A percentile compares a stretch with the other conserved stretches of the same genome.
Conservation (phyloP, 1,284 basidiomycete species). For the Boletellus deceptivus region DNA sequence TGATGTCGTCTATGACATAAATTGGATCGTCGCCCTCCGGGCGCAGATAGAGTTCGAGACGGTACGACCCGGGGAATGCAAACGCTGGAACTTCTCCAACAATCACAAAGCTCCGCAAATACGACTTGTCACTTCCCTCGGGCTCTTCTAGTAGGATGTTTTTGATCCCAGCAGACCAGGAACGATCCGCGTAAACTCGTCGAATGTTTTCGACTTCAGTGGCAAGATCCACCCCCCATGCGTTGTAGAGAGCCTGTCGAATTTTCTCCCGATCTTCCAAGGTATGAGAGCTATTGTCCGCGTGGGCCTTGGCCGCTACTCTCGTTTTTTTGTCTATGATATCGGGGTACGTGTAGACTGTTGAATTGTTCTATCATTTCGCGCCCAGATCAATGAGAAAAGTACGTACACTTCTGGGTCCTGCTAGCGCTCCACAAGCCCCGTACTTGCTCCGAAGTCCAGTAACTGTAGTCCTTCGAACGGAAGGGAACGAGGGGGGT, state of each 20-base stretch:
- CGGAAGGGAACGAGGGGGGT: no score
- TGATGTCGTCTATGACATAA: slow-evolving; percentile 7
- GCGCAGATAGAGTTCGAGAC: slow-evolving; percentile 12
- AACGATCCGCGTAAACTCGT: background rate
- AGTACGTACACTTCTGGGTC: background rate
- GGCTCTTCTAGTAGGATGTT: slow-evolving; percentile 11
- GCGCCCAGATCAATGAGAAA: no score
- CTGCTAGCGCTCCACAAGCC: no score
- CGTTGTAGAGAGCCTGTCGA: slow-evolving; percentile 2
- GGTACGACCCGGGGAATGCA: slow-evolving; percentile 12
- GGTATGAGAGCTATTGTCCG: background rate
- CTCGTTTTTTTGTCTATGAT: slow-evolving; percentile 4
- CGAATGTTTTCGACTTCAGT: background rate
- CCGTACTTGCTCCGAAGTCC: no score
- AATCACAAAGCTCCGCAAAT: slow-evolving; percentile 11
- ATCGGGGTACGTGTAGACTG: slow-evolving; percentile 23
- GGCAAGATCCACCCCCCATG: slow-evolving; percentile 3
- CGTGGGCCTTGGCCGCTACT: slow-evolving; percentile 9
- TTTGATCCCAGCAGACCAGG: background rate
- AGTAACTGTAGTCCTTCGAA: no score
- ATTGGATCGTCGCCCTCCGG: no score
- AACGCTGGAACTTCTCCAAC: slow-evolving; percentile 16
- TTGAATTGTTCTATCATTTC: no score
- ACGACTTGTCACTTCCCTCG: accelerated
- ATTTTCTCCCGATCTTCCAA: slow-evolving; percentile 8